These are phyloP conservation scores for Monascus purpureus DNA, from an alignment of 495 filamentous ascomycete species.

Conservation along the genomic window DNA sequence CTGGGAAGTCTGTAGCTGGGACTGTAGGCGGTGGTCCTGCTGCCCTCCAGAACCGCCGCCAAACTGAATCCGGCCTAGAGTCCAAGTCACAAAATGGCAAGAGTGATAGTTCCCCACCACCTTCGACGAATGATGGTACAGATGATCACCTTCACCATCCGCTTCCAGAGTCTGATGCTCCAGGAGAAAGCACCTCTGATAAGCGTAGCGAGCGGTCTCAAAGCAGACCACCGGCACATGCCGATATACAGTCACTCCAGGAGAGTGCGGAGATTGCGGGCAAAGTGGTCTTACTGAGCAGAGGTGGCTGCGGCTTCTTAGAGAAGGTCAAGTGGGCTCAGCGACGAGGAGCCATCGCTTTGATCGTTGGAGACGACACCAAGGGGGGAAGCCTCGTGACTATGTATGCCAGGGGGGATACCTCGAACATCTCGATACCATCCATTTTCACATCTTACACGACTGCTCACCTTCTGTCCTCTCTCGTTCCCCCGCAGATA, in stretches of 20 bases:
- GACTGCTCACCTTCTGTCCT: constrained; percentile 85
- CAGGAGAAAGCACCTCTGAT: constrained; percentile 16
- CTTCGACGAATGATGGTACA: constrained; percentile 59
- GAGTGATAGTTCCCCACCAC: constrained; percentile 8
- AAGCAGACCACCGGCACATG: constrained; percentile 44
- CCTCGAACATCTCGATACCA: constrained; percentile 86
- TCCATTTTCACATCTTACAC: constrained; percentile 91
- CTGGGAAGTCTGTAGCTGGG: constrained; percentile 15
- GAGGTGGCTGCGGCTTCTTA: constrained; percentile 90
- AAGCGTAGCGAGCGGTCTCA: constrained; percentile 28
- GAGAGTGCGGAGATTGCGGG: constrained; percentile 89
- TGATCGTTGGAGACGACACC: constrained; percentile 91
- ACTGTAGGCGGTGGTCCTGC: constrained; percentile 9
- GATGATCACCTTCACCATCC: constrained; percentile 80
- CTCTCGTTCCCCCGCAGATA: constrained; percentile 57
- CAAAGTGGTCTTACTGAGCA: constrained; percentile 77
- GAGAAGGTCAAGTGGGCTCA: constrained; percentile 98
- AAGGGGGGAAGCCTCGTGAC: constrained; percentile 75
- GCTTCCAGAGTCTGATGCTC: constrained; percentile 33
- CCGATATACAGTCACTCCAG: constrained; percentile 90
- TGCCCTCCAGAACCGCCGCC: constrained; percentile 10
- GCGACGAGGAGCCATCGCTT: constrained; percentile 67
- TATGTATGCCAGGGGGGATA: constrained; percentile 94
- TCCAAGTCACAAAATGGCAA: constrained; percentile 9
- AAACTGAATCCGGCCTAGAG: constrained; percentile 14